These are phyloP conservation scores for Xylariaceae sp. DNA, from an alignment of 2,329 filamentous ascomycete species.

Conservation along the genomic window DNA sequence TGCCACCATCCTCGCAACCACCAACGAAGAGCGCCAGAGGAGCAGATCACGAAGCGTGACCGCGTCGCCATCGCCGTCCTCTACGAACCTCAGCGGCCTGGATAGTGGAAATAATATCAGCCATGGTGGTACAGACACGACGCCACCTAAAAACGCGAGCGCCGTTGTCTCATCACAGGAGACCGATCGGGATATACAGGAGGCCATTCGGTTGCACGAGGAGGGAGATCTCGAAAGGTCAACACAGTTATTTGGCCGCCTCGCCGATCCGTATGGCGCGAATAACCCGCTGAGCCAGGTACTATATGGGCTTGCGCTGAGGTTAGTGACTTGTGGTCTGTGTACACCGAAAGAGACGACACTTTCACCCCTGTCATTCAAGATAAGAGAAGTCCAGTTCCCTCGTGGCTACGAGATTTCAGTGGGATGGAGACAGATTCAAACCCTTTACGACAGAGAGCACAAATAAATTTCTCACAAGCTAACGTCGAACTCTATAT, in stretches of 20 bases:
- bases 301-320: conserved; percentile 88
- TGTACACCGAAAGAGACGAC: neutral
- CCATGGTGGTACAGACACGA: conserved; percentile 26
- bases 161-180: conserved; percentile 56
- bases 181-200: conserved; percentile 79
- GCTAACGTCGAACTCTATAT: conserved; percentile 37
- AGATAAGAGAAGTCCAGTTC: neutral
- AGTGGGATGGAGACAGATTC: neutral
- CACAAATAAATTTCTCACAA: conserved; percentile 2
- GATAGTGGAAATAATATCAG: conserved; percentile 24
- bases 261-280: conserved; percentile 82
- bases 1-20: conserved; percentile 83
- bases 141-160: conserved; percentile 19
- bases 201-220: conserved; percentile 95
- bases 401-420: neutral
- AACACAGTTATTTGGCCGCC: conserved; percentile 81
- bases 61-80: conserved; percentile 29
- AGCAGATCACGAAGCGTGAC: conserved; percentile 40
- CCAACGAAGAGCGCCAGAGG: conserved; percentile 58
- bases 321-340: conserved; percentile 58
- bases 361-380: neutral
- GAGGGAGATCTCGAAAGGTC: conserved; percentile 77
- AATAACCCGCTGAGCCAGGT: conserved; percentile 97
- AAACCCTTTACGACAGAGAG: neutral
- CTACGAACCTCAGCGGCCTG: conserved; percentile 40